Conservation (phyloP, 148 eudicot species). For the Polygonum maritimum region DNA sequence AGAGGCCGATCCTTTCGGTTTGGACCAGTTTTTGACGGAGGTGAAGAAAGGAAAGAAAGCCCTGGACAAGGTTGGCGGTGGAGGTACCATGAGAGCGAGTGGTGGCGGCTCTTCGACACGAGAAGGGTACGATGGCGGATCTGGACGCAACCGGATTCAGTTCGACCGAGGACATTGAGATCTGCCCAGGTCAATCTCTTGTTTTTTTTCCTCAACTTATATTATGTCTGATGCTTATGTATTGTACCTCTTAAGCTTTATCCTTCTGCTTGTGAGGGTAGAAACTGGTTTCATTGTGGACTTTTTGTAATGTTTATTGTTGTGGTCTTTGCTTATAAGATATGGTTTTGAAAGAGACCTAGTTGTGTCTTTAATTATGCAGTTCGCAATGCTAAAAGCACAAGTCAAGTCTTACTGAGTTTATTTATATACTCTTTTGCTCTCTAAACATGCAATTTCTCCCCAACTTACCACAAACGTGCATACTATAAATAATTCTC, state of each 20-base stretch:
- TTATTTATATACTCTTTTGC: background rate
- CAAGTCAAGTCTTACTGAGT: background rate
- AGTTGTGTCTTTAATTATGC: too few species aligned
- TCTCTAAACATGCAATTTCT: background rate
- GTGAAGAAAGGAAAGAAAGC: slow-evolving; percentile 73
- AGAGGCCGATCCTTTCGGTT: slow-evolving; percentile 80
- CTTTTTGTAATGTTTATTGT: background rate
- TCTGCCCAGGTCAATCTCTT: background rate
- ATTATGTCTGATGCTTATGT: background rate
- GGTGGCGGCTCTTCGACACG: slow-evolving; percentile 63
- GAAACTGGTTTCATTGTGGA: background rate
- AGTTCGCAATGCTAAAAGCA: background rate
- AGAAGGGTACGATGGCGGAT: slow-evolving; percentile 54
- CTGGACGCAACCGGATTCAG: slow-evolving; percentile 44
- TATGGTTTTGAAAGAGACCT: too few species aligned
- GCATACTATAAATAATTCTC: background rate
- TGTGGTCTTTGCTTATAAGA: background rate
- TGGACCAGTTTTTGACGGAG: slow-evolving; percentile 69
- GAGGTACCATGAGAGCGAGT: slow-evolving; percentile 71
- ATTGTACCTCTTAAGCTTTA: background rate
- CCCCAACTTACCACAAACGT: background rate
- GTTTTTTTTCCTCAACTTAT: background rate
- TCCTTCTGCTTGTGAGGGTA: background rate
- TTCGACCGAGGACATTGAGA: slow-evolving; percentile 43
- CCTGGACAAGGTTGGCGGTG: slow-evolving; percentile 57